Base-by-base conservation (phyloP, 2,329 filamentous ascomycete genomes). In the Lachnellula hyalina region DNA sequence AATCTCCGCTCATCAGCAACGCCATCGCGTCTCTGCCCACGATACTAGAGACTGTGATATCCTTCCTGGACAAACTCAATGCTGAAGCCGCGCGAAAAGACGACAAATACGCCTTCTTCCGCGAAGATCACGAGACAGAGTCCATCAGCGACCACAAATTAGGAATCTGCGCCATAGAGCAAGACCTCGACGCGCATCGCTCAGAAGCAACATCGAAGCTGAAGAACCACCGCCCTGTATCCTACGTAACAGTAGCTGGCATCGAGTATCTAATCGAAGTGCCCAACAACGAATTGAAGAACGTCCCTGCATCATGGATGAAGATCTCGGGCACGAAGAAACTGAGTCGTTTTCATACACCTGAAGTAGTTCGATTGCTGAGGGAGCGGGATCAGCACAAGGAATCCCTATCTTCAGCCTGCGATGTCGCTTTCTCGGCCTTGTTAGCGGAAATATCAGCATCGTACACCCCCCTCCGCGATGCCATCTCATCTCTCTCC, bases 181-280 rank as follows among this genome's bases (percentile, higher is more conserved):
- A 94, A 64, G 91, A 96, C 54, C 82, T 99, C 1, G 82, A 93
- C 57, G 81, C 83, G 15, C 90, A 97, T 70, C 86, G 86, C 41
- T 70, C 79, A 28, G 82, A 79, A 12, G 90, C 90, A 2, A 89
- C 87, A 1, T 75, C 82, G 45, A 87, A 85, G 55, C 75, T 99
- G 17, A 84, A 84, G 58, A 87, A 85, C 68, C 87, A 83, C 63
- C 74, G 75, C 2, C 82, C 84, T 46, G 81, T 94, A 21, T 78
- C 85, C 5, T 99, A 96, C 67, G 83, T 85, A 25, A 94, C 90
- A 0, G 89, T 94, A 7, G 82, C 90, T 1, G 92, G 92, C 7
- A 96, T 97, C 63, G 94, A 97, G 69, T 99, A 90, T 68, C 82
- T 99, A 19, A 89, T 99, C 65, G 94, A 97, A 72, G 87, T 99